A percentile compares a stretch with the other conserved stretches of the same genome.
Evolutionary conservation across 1,284 basidiomycete species (phyloP).

Genomic region (Tausonia pullulans): DNA sequence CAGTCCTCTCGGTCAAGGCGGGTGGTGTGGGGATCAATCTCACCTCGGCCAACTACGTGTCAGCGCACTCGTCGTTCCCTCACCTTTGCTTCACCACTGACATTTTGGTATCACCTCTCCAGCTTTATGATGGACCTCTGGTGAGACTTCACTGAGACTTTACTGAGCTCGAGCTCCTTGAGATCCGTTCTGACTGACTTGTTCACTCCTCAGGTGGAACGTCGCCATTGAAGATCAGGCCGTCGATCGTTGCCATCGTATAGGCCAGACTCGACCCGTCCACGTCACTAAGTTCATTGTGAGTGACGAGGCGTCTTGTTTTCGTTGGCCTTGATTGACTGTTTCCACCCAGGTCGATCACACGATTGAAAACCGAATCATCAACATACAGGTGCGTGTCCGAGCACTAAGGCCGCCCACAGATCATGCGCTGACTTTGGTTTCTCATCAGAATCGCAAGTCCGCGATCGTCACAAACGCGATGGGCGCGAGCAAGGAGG

Average conservation of each 20-base stretch:
- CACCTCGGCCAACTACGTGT: conserved; percentile 14
- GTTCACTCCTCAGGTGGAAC: conserved; percentile 3
- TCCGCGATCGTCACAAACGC: not conserved
- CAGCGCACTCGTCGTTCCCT: not conserved
- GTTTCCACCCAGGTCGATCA: not conserved
- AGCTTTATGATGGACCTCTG: conserved; percentile 12
- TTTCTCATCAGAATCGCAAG: not conserved
- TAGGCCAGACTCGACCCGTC: conserved; percentile 14
- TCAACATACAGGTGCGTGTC: conserved; percentile 1
- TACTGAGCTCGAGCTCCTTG: not conserved
- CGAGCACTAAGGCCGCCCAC: no score
- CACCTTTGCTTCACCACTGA: no score
- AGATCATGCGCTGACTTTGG: no score
- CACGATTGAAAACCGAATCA: conserved; percentile 16
- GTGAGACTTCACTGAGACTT: not conserved
- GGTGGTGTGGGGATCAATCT: conserved; percentile 17
- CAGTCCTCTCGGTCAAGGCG: conserved; percentile 14
- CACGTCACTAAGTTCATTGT: conserved; percentile 13
- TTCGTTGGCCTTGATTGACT: not conserved
- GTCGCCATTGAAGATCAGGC: conserved; percentile 8
- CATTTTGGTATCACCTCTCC: no score
- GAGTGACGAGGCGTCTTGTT: not conserved
- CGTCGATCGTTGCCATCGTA: conserved; percentile 16
- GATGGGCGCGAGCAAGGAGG: not conserved
- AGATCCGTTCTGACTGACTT: not conserved